These are phyloP conservation scores for Helicocarpus griseus DNA, from an alignment of 2,329 filamentous ascomycete genomes.

Conservation along the genomic window DNA sequence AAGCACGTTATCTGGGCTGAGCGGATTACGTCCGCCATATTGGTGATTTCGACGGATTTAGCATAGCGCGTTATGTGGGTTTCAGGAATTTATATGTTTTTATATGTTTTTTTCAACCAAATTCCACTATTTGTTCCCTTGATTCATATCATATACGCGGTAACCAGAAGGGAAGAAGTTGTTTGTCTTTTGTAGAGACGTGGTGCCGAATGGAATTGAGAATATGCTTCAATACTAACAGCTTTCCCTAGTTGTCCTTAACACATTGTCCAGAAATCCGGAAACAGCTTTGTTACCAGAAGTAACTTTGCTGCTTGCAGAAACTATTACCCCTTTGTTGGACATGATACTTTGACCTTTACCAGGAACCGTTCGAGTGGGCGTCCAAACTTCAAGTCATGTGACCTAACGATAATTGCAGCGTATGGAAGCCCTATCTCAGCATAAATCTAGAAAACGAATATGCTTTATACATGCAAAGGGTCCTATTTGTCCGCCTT, in stretches of 20 bases:
- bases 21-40: slow-evolving; percentile 37
- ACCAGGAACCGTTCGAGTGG: too few species aligned
- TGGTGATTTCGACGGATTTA: slow-evolving; percentile 24
- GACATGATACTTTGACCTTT: too few species aligned
- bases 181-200: background rate
- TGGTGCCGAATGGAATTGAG: background rate
- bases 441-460: too few species aligned
- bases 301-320: too few species aligned
- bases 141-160: background rate
- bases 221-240: background rate
- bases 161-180: background rate
- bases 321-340: too few species aligned
- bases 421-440: too few species aligned
- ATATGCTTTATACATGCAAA: too few species aligned
- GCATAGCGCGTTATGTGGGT: slow-evolving; percentile 1
- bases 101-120: background rate
- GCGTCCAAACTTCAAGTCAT: too few species aligned
- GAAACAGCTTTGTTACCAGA: too few species aligned
- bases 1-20: slow-evolving; percentile 35
- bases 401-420: too few species aligned
- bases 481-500: too few species aligned
- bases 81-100: background rate
- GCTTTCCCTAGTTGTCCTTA: background rate
- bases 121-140: background rate
- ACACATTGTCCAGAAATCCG: background rate